Evolutionary conservation across 83 land plant species (phyloP), one percentile per base, ranked within the genome.

Genomic region (Picea abies): DNA sequence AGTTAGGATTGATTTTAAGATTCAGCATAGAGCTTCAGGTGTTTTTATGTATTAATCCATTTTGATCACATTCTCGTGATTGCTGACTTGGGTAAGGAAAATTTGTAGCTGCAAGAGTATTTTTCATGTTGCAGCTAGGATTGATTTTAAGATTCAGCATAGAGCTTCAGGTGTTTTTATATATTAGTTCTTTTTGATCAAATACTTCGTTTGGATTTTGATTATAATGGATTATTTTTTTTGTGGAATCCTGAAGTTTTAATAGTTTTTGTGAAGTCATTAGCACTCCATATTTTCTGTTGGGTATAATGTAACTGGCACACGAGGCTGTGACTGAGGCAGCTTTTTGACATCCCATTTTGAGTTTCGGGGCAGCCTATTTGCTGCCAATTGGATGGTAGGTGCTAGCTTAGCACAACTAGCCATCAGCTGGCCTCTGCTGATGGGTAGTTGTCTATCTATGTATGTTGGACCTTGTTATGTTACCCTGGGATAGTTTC

Each of bases 1-100:
- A 14, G 22, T n/a, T 1, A n/a, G 49, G 14, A 39, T 69, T 41
- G 52, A 72, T 7, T 82, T 63, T 49, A 22, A 82, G 65, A 7
- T 19, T 17, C 22, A 79, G 61, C 60, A 39, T 60, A 35, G 41
- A 10, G 80, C 25, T 79, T 76, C 62, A 63, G 66, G 39, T 79
- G 80, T 60, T 61, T 79, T 19, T 49, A 49, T 52, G 22, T 44
- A 44, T 73, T 15, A 44, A 44, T 44, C 2, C 15, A 44, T 44
- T 35, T 6, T 70, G 1, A 17, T 37, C 8, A 41, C 16, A 37
- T 5, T 66, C 20, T 80, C 63, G 22, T 60, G 23, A n/a, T 32
- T 70, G 77, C 10, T 71, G 37, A 71, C 76, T 39, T 2, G 44
- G 52, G 72, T 20, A 4, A 71, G 22, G 41, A 12, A 71, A 39